Evolutionary conservation across 805 yeast genomes (phyloP).

Genomic region (Blastobotrys terrestris): DNA sequence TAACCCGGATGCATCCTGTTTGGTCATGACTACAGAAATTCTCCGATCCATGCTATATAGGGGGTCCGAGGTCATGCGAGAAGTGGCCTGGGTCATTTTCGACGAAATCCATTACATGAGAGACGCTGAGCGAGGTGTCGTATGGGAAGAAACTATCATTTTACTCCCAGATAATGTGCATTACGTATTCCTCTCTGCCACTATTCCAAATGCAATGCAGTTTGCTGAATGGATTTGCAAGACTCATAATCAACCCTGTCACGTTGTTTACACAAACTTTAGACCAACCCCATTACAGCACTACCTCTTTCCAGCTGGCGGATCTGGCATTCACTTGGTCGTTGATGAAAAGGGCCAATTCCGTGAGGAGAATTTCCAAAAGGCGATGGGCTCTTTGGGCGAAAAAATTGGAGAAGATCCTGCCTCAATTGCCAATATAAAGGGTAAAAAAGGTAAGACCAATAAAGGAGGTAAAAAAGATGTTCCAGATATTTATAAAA

Average conservation of each 20-base stretch:
- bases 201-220: slow-evolving; percentile 97
- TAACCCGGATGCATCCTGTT: slow-evolving; percentile 96
- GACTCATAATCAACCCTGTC: slow-evolving; percentile 94
- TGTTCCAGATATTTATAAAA: slow-evolving; percentile 90
- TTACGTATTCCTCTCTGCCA: slow-evolving; percentile 89
- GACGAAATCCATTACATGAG: slow-evolving; percentile 99
- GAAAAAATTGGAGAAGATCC: slow-evolving; percentile 84
- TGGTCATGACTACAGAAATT: slow-evolving; percentile 99
- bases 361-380: slow-evolving; percentile 96
- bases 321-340: slow-evolving; percentile 94
- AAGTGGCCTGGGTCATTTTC: slow-evolving; percentile 97
- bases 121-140: slow-evolving; percentile 97
- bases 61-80: slow-evolving; percentile 97
- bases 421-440: slow-evolving; percentile 47
- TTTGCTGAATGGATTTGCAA: slow-evolving; percentile 98
- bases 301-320: slow-evolving; percentile 96
- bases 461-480: slow-evolving; percentile 85
- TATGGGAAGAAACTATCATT: slow-evolving; percentile 98
- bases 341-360: slow-evolving; percentile 96
- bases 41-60: slow-evolving; percentile 92
- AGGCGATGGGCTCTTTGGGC: slow-evolving; percentile 92
- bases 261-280: slow-evolving; percentile 96
- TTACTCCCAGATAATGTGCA: slow-evolving; percentile 93
- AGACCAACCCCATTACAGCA: slow-evolving; percentile 99
- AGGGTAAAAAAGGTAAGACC: slow-evolving; percentile 72